Base-by-base conservation (phyloP, 805 yeast species). In the Wickerhamiella musiphila region DNA sequence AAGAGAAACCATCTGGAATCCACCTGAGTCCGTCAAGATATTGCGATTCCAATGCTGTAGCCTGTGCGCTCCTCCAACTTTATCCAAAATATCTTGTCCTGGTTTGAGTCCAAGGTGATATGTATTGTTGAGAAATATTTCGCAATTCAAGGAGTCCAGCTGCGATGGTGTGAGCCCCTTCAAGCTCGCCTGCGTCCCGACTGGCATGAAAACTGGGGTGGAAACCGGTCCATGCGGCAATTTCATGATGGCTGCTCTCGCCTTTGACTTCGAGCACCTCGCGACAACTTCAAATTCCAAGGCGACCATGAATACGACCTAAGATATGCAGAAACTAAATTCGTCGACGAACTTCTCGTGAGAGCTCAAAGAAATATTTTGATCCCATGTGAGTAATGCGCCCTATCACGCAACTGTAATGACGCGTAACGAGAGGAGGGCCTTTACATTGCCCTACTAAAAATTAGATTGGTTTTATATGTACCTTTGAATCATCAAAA, bases 131-230 rank as follows among this genome's bases (percentile, higher is more conserved):
- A 60, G 46, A 34, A 63, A 61, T 21, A 60, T 52, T 29, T 54
- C 55, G 43, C 66, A 61, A 24, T 52, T 60, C 26, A 60, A 45
- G 24, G 46, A 47, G 10, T 48, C 49, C 21, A 60, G 51, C 43
- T 60, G 65, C 32, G 57, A 56, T 6, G 59, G 54, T 3, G 65
- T 61, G 25, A 60, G 43, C 8, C 65, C 65, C 40, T 60, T 60
- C 23, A 60, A 47, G 5, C 65, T 53, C 5, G 65, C 65, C 46
- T 60, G 65, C 15, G 65, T 58, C 28, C 63, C 65, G 3, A 60
- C 66, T 1, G 66, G 66, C 64, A 60, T 61, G 42, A 60, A 60
- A 49, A 60, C 61, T 3, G 66, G 65, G 2, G 65, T 57, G 26
- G 54, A 48, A 6, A 60, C 57, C 6, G 49, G 38, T 6, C 65